Evolutionary conservation across 305 asterid genomes (phyloP).

Genomic region (Vinca major): DNA sequence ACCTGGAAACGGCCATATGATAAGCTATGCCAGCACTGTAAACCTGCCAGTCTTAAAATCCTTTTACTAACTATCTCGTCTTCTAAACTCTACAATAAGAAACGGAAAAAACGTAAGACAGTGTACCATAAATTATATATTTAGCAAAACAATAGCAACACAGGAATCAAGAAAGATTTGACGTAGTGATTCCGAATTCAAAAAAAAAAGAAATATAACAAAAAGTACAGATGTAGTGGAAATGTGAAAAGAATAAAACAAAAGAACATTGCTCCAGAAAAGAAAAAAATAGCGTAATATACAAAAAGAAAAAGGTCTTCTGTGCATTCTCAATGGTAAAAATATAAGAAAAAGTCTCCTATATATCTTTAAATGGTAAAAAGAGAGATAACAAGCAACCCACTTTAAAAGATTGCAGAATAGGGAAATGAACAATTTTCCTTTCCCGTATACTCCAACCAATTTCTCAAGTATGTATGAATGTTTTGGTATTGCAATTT

Average conservation of each 20-base stretch:
- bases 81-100: slow-evolving; percentile 66
- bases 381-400: not conserved
- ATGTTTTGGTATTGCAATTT: not conserved
- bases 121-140: not conserved
- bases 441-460: not conserved
- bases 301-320: no score
- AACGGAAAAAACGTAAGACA: slow-evolving; percentile 17
- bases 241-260: no score
- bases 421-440: not conserved
- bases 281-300: no score
- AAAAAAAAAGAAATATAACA: no score
- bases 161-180: no score
- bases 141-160: slow-evolving; percentile 3
- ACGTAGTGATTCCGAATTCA: no score
- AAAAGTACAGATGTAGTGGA: no score
- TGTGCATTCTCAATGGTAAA: no score
- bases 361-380: not conserved
- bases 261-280: no score
- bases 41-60: slow-evolving; percentile 73
- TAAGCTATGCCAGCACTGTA: slow-evolving; percentile 93
- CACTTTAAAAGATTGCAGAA: not conserved
- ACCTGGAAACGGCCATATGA: slow-evolving; percentile 95
- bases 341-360: no score
- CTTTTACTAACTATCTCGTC: slow-evolving; percentile 89
- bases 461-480: not conserved